These are phyloP conservation scores for Suillus sp. DNA, from an alignment of 768 basidiomycete species.

Conservation along the genomic window DNA sequence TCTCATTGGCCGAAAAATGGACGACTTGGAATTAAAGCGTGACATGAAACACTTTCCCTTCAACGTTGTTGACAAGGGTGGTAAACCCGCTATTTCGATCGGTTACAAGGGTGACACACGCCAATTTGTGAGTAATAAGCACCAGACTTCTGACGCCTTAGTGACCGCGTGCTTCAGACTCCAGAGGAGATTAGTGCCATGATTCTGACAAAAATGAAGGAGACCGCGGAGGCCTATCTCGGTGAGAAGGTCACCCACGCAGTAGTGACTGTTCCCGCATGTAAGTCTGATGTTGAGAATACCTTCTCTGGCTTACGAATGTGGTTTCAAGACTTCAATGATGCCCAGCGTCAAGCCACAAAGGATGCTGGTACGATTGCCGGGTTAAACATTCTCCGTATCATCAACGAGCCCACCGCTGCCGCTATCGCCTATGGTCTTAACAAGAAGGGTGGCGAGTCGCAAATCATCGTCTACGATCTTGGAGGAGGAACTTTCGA, in stretches of 20 bases:
- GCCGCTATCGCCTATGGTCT: conserved; percentile 98
- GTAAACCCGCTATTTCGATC: conserved; percentile 81
- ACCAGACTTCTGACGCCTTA: not conserved
- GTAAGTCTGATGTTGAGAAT: no score
- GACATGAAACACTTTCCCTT: conserved; percentile 90
- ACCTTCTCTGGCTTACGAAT: conserved; percentile 24
- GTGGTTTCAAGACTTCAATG: conserved; percentile 83
- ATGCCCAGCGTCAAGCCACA: conserved; percentile 98
- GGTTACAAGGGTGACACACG: conserved; percentile 76
- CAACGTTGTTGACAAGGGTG: conserved; percentile 72
- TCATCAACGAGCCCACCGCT: conserved; percentile 97
- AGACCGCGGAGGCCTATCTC: conserved; percentile 97
- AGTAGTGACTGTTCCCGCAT: conserved; percentile 97
- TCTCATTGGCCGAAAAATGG: conserved; percentile 85
- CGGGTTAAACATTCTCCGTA: conserved; percentile 92
- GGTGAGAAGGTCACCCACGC: conserved; percentile 96
- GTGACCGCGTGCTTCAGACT: conserved; percentile 48
- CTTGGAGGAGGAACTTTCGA: conserved; percentile 99
- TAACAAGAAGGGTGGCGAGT: conserved; percentile 93
- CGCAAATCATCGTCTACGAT: conserved; percentile 97
- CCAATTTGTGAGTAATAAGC: conserved; percentile 69
- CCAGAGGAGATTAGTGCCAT: conserved; percentile 96
- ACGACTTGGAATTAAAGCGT: conserved; percentile 77
- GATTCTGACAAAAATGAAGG: conserved; percentile 98
- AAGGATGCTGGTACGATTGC: conserved; percentile 97